These are phyloP conservation scores for Penicillium egyptiacum DNA, from an alignment of 495 filamentous ascomycete genomes.

Conservation along the genomic window DNA sequence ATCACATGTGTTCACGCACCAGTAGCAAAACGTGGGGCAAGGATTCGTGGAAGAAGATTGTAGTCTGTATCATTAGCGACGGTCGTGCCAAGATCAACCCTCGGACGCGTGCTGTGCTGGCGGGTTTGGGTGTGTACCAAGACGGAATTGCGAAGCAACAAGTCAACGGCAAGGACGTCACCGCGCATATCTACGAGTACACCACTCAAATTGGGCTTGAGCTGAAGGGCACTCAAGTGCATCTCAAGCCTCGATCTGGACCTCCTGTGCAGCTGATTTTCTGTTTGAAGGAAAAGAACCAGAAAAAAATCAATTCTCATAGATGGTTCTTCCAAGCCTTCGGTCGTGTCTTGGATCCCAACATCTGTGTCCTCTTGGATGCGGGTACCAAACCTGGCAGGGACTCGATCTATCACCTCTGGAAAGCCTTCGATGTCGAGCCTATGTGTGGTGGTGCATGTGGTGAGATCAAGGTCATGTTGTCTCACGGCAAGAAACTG, in stretches of 20 bases:
- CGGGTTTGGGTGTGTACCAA: constrained; percentile 94
- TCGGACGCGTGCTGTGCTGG: constrained; percentile 82
- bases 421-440: constrained; percentile 98
- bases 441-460: constrained; percentile 97
- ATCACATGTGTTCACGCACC: constrained; percentile 89
- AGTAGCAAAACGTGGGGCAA: constrained; percentile 97
- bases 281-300: constrained; percentile 99
- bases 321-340: constrained; percentile 99
- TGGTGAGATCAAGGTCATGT: constrained; percentile 99
- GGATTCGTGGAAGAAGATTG: constrained; percentile 99
- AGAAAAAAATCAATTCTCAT: constrained; percentile 99
- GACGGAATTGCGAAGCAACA: constrained; percentile 99
- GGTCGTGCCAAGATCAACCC: constrained; percentile 98
- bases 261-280: constrained; percentile 96
- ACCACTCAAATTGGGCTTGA: constrained; percentile 88
- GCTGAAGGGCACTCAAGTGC: constrained; percentile 84
- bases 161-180: constrained; percentile 95
- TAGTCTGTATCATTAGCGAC: constrained; percentile 97
- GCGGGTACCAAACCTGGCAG: constrained; percentile 92
- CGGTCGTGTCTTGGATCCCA: constrained; percentile 86
- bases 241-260: constrained; percentile 68
- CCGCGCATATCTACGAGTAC: constrained; percentile 99
- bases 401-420: constrained; percentile 93
- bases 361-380: constrained; percentile 95
- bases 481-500: constrained; percentile 86